Base-by-base conservation (phyloP, 2,329 filamentous ascomycete species). In the Calonectria honghensis region DNA sequence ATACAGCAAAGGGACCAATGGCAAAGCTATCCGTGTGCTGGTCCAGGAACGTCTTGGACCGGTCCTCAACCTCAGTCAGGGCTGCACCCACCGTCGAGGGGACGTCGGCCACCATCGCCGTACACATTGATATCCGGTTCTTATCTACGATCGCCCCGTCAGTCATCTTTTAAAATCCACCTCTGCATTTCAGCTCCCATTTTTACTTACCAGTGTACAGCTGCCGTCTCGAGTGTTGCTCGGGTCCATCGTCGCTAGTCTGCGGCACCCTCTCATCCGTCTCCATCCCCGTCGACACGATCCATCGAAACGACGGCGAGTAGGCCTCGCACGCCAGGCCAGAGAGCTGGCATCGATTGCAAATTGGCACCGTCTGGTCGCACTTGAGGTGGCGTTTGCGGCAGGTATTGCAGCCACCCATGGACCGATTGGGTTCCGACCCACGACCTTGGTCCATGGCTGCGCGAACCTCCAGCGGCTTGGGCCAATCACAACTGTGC, bases 351-450 rank as follows among this genome's bases (percentile, higher is more conserved):
- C 76, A 79, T 18, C 78, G 70, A 61, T 75, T 76, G n/a, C 78
- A 79, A 29, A 70, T 57, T 1, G 78, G 78, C 1, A 72, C 29
- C 1, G 68, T 73, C 59, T 79, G 78, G 1, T 79, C 78, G 50
- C 78, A 79, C 11, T 79, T 79, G 29, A 79, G 75, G 66, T 79
- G 78, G 16, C 78, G 75, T 67, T 78, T 79, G 6, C 78, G 76
- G 39, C 78, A 79, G 2, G 78, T 79, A 45, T 78, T 79, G 37
- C 78, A 79, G 1, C 78, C 78, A 1, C 78, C 78, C 4, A 79
- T 67, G 64, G 64, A 37, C 48, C 64, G 64, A 24, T n/a, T 52
- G 32, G 48, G 45, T 52, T 51, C 64, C 31, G 48, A 54, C 48
- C 41, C 48, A 37, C 48, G 64, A n/a, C 32, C 32, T 39, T 39